A percentile compares a stretch with the other conserved stretches of the same genome.
Conservation (phyloP, 2,329 filamentous ascomycete species). For the Hysterium pulicare region DNA sequence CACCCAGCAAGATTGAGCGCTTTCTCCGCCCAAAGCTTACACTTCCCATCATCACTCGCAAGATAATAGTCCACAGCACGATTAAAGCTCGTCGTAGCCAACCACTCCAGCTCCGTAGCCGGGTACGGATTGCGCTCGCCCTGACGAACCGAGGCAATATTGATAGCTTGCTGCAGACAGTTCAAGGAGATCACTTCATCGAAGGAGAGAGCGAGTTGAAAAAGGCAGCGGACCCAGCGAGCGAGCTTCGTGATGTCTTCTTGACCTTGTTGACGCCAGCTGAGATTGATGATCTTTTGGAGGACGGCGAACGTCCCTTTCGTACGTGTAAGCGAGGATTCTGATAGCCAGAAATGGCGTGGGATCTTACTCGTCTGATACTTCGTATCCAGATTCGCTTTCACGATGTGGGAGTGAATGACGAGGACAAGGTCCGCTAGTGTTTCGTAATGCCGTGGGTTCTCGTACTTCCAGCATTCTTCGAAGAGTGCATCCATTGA, state of each 20-base stretch:
- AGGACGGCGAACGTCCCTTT: neutral
- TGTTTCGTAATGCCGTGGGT: conserved; percentile 41
- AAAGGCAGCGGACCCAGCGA: conserved; percentile 75
- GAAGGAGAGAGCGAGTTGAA: conserved; percentile 62
- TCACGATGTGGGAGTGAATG: conserved; percentile 37
- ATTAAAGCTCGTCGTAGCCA: conserved; percentile 61
- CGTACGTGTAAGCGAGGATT: conserved; percentile 23
- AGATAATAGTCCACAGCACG: conserved; percentile 65
- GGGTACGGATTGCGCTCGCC: conserved; percentile 55
- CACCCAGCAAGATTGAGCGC: conserved; percentile 61
- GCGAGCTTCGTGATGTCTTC: conserved; percentile 61
- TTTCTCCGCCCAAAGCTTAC: conserved; percentile 60
- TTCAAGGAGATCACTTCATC: conserved; percentile 56
- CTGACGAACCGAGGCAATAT: conserved; percentile 25
- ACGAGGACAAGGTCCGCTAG: conserved; percentile 47
- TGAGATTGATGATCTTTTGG: conserved; percentile 68
- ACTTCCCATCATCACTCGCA: conserved; percentile 52
- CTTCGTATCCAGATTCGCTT: conserved; percentile 21
- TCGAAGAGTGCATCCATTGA: conserved; percentile 60
- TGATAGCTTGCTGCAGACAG: conserved; percentile 61
- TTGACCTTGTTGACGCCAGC: conserved; percentile 57
- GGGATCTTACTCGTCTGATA: conserved; percentile 30
- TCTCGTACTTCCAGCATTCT: conserved; percentile 35
- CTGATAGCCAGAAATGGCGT: conserved; percentile 5
- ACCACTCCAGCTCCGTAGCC: conserved; percentile 68